Conservation (phyloP, 768 basidiomycete genomes). For the Calocybe indica region DNA sequence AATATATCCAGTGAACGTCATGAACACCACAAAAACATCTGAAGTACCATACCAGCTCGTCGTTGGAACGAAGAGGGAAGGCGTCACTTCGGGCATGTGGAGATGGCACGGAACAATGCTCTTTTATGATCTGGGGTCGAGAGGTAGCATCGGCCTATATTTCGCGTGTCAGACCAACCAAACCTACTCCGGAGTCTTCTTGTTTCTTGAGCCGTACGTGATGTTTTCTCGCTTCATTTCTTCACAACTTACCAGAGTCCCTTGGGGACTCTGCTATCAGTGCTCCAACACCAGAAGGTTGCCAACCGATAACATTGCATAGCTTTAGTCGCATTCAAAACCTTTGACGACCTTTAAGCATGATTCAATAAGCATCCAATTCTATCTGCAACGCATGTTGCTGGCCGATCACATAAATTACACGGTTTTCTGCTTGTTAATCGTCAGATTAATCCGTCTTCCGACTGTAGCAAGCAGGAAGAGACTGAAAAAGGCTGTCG, state of each 20-base stretch:
- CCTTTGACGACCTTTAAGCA: neutral
- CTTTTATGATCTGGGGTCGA: slow-evolving; percentile 39
- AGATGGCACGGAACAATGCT: slow-evolving; percentile 52
- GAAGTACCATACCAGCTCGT: slow-evolving; percentile 44
- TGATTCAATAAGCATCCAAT: no score
- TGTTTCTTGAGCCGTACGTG: slow-evolving; percentile 41
- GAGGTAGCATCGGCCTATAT: slow-evolving; percentile 38
- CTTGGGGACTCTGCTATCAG: slow-evolving; percentile 14
- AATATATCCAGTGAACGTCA: slow-evolving; percentile 47
- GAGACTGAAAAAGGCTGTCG: slow-evolving; percentile 59
- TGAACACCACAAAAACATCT: slow-evolving; percentile 40
- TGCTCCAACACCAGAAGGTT: slow-evolving; percentile 26
- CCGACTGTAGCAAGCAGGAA: slow-evolving; percentile 47
- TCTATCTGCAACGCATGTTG: no score
- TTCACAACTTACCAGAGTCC: neutral
- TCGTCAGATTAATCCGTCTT: slow-evolving; percentile 41
- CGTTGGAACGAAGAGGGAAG: slow-evolving; percentile 29
- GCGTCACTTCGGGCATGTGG: slow-evolving; percentile 43
- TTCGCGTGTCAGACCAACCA: slow-evolving; percentile 32
- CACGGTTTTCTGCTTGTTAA: slow-evolving; percentile 28
- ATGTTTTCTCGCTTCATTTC: no score
- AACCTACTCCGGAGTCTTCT: slow-evolving; percentile 38
- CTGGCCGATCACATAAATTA: no score
- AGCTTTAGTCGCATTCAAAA: slow-evolving; percentile 18
- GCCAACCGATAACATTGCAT: slow-evolving; percentile 30